Base-by-base conservation (phyloP, 1,284 basidiomycete genomes). In the Ustilago lituana region DNA sequence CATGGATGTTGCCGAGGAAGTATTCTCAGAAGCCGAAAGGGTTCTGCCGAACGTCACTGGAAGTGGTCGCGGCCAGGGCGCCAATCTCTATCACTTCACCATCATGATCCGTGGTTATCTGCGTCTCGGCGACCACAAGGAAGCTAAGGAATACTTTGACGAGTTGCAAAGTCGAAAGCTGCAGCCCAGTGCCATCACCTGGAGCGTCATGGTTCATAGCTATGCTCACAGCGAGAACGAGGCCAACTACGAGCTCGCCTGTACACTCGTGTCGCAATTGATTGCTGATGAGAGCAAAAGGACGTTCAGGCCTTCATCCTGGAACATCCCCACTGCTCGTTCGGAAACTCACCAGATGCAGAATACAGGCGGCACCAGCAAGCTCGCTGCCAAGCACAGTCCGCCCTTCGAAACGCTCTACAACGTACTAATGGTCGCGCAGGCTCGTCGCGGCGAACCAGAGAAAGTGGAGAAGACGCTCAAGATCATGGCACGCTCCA, bases 41-140 rank as follows among this genome's bases (percentile, higher is more conserved):
- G 36, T 39, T 15, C 43, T 80, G 37, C 57, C 57, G 1, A 26
- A 47, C 9, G 17, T 54, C 19, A 32, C 45, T 8, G 67, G 61
- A 20, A n/a, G 7, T 14, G 46, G 26, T 11, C 12, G 33, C 7
- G 70, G 63, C 10, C 63, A 73, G 11, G 78, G 76, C 17, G 76
- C 85, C 1, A 82, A 84, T 54, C 76, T 83, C 19, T 90, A 89
- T 76, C 85, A 90, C 45, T 87, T 92, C 67, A 93, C 92, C n/a
- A 90, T 93, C 79, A 84, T 98, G 71, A 90, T 98, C 84, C 86
- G 88, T 17, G 92, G 89, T 1, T 90, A 89, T 78, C 84, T 96
- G 40, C 88, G 89, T 17, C 70, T 78, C 0, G 86, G 88, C 1
- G 84, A 90, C 38, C 85, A 85, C 47, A 73, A 80, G 3, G 85